phyloP scores from a whole-genome alignment of 1,284 basidiomycete species.

The Malassezia globosa region DNA sequence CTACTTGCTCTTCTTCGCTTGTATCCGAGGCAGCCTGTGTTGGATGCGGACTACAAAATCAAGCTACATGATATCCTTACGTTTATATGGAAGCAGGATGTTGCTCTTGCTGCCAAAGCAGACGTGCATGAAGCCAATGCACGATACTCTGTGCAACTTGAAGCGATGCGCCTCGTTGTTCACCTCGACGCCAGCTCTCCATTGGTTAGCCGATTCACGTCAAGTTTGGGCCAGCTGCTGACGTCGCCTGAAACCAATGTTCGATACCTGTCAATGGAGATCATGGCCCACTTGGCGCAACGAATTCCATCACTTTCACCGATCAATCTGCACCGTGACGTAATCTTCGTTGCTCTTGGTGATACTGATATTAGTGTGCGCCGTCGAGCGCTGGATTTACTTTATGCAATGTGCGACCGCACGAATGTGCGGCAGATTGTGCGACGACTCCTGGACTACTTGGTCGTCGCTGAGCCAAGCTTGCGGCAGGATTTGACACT shows the following conservation, averaged over 20 bases:
- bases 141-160: conserved; percentile 93
- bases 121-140: conserved; percentile 99
- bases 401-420: conserved; percentile 97
- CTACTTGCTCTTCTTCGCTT: conserved; percentile 84
- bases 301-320: conserved; percentile 69
- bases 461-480: conserved; percentile 87
- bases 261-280: conserved; percentile 90
- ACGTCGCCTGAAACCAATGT: conserved; percentile 97
- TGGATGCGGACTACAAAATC: conserved; percentile 66
- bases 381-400: conserved; percentile 78
- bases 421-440: conserved; percentile 91
- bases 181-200: conserved; percentile 86
- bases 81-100: neutral
- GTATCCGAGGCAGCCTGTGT: conserved; percentile 67
- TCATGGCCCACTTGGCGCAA: conserved; percentile 94
- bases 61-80: conserved; percentile 75
- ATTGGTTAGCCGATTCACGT: conserved; percentile 77
- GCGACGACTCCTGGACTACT: conserved; percentile 80
- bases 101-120: conserved; percentile 45
- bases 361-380: conserved; percentile 97
- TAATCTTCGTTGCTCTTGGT: conserved; percentile 82
- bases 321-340: conserved; percentile 88
- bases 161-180: conserved; percentile 92
- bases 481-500: conserved; percentile 95
- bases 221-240: conserved; percentile 86